Conservation (phyloP, 306 rosid species). For the Glycine soja region DNA sequence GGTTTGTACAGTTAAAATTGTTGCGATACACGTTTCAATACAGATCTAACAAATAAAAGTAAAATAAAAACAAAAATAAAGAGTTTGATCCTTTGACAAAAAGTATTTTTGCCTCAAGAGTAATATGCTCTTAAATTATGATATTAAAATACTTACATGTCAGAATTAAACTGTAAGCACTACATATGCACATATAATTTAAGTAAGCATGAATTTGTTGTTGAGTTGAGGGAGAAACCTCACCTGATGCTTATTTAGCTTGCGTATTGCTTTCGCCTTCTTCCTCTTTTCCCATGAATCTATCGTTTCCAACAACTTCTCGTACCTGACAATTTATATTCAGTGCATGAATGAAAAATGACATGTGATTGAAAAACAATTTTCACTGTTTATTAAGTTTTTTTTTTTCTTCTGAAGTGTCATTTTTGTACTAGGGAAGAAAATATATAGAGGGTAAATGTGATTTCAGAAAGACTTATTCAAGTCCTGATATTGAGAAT, state of each 20-base stretch:
- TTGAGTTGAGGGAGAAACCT: background rate
- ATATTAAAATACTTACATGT: no score
- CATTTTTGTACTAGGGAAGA: background rate
- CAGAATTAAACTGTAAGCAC: no score
- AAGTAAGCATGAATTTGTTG: background rate
- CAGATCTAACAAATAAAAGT: no score
- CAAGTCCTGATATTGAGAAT: background rate
- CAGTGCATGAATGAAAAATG: slow-evolving; percentile 8
- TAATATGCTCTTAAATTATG: no score
- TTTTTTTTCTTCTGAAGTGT: background rate
- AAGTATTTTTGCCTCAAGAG: no score
- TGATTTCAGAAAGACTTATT: background rate
- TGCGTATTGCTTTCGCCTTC: slow-evolving; percentile 59
- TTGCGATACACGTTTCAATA: no score
- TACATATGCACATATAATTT: no score
- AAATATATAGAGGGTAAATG: background rate
- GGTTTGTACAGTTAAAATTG: no score
- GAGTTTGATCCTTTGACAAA: no score
- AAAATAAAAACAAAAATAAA: no score
- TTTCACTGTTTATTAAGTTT: background rate
- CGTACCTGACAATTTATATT: slow-evolving; percentile 66
- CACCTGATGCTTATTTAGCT: slow-evolving; percentile 58
- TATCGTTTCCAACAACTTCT: slow-evolving; percentile 58
- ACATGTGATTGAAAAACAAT: background rate
- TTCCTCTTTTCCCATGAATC: slow-evolving; percentile 75